These are phyloP conservation scores for Adansonia madagascariensis DNA, from an alignment of 441 rosid species.

Conservation along the genomic window DNA sequence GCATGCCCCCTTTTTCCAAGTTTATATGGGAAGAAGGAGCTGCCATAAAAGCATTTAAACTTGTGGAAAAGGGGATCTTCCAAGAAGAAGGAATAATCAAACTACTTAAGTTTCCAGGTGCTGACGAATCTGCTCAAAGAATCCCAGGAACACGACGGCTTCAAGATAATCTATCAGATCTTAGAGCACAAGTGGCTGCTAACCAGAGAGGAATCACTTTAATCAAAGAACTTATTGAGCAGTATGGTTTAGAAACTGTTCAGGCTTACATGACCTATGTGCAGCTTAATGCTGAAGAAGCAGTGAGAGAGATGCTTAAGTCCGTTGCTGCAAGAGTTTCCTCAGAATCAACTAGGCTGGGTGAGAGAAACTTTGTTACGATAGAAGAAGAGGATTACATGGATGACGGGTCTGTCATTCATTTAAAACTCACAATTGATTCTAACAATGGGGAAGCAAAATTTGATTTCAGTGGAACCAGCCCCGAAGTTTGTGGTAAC, in stretches of 20 bases:
- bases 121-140: constrained; percentile 47
- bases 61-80: constrained; percentile 76
- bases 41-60: constrained; percentile 90
- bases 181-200: constrained; percentile 93
- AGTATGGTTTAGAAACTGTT: constrained; percentile 78
- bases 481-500: constrained; percentile 88
- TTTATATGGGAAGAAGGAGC: constrained; percentile 96
- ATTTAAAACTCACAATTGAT: constrained; percentile 70
- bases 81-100: constrained; percentile 86
- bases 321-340: constrained; percentile 69
- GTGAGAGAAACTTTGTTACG: constrained; percentile 39
- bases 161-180: constrained; percentile 90
- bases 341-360: constrained; percentile 36
- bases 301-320: constrained; percentile 93
- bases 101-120: constrained; percentile 67
- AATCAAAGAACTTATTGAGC: constrained; percentile 85
- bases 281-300: constrained; percentile 87
- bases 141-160: constrained; percentile 86
- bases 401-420: constrained; percentile 91
- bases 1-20: constrained; percentile 98
- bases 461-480: constrained; percentile 88
- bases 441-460: constrained; percentile 79
- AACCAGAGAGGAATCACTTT: constrained; percentile 90
- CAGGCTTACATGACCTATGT: constrained; percentile 92
- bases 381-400: constrained; percentile 87